Conservation (phyloP, 352 stramenopile species). For the Globisporangium apiculatum region DNA sequence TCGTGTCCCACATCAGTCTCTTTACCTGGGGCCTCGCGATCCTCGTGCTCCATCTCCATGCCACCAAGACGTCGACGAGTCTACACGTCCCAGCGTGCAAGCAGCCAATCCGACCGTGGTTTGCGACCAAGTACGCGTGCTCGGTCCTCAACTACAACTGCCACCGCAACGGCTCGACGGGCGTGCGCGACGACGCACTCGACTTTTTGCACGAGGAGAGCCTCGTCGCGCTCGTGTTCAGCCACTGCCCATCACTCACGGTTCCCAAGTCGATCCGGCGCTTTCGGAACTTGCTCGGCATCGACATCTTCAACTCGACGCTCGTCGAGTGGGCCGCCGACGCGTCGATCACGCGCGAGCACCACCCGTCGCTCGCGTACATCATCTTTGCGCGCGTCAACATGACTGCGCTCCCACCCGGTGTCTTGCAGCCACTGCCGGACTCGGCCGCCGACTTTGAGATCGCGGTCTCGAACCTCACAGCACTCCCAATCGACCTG, state of each 20-base stretch:
- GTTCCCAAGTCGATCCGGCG: conserved; percentile 21
- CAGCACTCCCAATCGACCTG: conserved; percentile 13
- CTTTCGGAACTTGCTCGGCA: conserved; percentile 33
- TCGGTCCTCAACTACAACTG: conserved; percentile 32
- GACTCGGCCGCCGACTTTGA: conserved; percentile 27
- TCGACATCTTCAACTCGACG: conserved; percentile 53
- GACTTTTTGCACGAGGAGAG: conserved; percentile 21
- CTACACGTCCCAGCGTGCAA: conserved; percentile 11
- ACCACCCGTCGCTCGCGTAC: conserved; percentile 30
- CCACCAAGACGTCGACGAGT: conserved; percentile 9
- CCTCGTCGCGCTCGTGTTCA: conserved; percentile 28
- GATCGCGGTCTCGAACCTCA: conserved; percentile 23
- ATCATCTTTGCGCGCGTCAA: conserved; percentile 38
- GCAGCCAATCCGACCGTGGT: conserved; percentile 19
- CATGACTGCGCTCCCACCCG: conserved; percentile 35
- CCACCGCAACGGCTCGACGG: conserved; percentile 13
- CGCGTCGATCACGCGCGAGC: conserved; percentile 19
- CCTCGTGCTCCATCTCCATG: conserved; percentile 12
- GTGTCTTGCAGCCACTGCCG: conserved; percentile 25
- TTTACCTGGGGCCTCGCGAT: conserved; percentile 10
- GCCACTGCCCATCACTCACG: conserved; percentile 32
- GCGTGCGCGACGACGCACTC: conserved; percentile 10
- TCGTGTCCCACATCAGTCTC: conserved; percentile 6
- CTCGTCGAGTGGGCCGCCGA: conserved; percentile 26
- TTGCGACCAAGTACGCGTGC: conserved; percentile 23